Evolutionary conservation across 78 protist species (phyloP), one percentile per base, ranked within the genome.

Genomic region (Dictyostelium intermedium): DNA sequence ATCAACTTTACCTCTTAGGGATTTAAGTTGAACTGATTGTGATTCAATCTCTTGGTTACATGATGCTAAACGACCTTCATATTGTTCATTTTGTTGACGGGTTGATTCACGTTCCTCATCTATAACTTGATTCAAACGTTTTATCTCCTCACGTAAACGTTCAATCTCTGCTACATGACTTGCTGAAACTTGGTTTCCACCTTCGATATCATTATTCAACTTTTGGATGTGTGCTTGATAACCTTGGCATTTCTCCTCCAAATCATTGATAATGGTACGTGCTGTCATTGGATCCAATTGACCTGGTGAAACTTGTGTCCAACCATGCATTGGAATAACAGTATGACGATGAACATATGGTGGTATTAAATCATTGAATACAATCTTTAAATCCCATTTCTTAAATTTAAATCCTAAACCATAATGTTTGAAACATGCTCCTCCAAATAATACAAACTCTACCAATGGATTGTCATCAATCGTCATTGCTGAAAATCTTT

Each of bases 381-480:
- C 93, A 79, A 87, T 87, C 66, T 87, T 87, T 11, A 87, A 32
- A 45, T 87, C 93, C 93, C 93, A 87, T 53, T 87, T 87, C 66
- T 79, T 87, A 79, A 87, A 87, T 43, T 87, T 87, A 25, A 77
- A 87, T 20, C 93, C 93, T 6, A 87, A 35, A 32, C 93, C 93
- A 43, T 87, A 87, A 23, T 87, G 93, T 35, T 87, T 87, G 43
- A 79, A 87, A 43, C 85, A 79, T n/a, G 93, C 93, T 7, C 93
- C 93, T 18, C 93, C 83, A 66, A 87, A 87, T 30, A 87, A 56
- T 45, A 79, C 93, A 79, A 87, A 87, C 20, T 87, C 93, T 37
- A 79, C 93, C 81, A 87, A 79, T 78, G 93, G 93, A 79, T 87
- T 87, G 7, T 87, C 93, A 87, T 87, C 93, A 25, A 87, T 87